These are phyloP conservation scores for Anacardium occidentale DNA, from an alignment of 345 rosid species.

Conservation along the genomic window DNA sequence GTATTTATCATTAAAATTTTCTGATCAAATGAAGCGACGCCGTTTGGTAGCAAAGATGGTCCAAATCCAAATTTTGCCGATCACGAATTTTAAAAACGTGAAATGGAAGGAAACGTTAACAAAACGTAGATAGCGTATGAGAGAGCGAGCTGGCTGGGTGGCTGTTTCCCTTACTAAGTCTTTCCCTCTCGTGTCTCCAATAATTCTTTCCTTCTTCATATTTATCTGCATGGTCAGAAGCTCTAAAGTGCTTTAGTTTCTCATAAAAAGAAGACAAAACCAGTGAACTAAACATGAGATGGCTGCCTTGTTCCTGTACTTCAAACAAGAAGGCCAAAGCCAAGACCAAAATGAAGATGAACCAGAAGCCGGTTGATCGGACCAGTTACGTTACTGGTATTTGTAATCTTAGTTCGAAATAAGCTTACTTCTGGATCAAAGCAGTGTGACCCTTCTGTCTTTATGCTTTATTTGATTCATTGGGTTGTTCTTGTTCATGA, in stretches of 20 bases:
- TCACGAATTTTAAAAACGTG: too few species aligned
- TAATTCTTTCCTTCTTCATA: background rate
- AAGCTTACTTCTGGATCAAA: background rate
- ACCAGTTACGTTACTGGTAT: conserved; percentile 42
- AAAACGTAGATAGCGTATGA: too few species aligned
- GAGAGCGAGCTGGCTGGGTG: background rate
- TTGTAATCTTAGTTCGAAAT: background rate
- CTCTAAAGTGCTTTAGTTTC: background rate
- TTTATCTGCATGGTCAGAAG: background rate
- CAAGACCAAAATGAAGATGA: conserved; percentile 39
- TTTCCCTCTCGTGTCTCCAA: background rate
- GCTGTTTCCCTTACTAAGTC: background rate
- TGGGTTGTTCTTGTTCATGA: background rate
- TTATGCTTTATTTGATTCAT: background rate
- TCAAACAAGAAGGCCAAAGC: conserved; percentile 39
- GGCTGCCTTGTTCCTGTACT: conserved; percentile 72
- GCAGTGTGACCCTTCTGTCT: background rate
- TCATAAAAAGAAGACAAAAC: background rate
- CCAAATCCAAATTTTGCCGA: too few species aligned
- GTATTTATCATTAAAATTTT: too few species aligned
- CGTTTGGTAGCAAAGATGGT: too few species aligned
- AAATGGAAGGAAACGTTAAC: too few species aligned
- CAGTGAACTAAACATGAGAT: too few species aligned
- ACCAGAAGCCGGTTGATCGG: conserved; percentile 35
- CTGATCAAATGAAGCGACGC: too few species aligned